Evolutionary conservation across 352 stramenopile genomes (phyloP).

Genomic region (Aphanomyces astaci): DNA sequence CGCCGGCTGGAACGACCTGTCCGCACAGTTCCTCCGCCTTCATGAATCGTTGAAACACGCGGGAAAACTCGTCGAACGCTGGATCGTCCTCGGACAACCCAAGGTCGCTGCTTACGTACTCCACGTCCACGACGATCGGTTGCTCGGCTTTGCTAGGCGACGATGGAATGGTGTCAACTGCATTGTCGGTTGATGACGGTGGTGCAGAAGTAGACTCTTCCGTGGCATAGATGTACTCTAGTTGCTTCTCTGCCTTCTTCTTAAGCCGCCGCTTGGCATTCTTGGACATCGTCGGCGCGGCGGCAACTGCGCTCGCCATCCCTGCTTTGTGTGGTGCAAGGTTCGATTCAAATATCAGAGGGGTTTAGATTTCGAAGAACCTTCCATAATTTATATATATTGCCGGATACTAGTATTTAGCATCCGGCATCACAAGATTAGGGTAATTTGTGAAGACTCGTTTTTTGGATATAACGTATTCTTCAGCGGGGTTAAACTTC

Average conservation of each 20-base stretch:
- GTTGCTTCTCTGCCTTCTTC: constrained; percentile 74
- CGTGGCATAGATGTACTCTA: constrained; percentile 26
- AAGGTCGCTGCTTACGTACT: constrained; percentile 76
- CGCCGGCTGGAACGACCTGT: constrained; percentile 37
- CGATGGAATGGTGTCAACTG: constrained; percentile 4
- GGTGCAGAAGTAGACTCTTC: not conserved
- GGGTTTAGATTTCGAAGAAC: constrained; percentile 16
- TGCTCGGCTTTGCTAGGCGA: not conserved
- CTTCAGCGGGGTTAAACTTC: too few species aligned
- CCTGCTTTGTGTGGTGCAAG: constrained; percentile 11
- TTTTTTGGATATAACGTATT: too few species aligned
- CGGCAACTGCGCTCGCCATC: constrained; percentile 11
- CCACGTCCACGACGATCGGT: constrained; percentile 49
- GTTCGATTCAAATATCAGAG: constrained; percentile 6
- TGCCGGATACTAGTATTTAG: not conserved
- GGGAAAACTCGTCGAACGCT: constrained; percentile 77
- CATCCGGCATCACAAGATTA: not conserved
- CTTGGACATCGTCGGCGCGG: constrained; percentile 49
- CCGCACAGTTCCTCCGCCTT: constrained; percentile 74
- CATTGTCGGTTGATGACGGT: not conserved
- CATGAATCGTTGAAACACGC: constrained; percentile 82
- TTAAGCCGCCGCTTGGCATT: constrained; percentile 73
- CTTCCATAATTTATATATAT: not conserved
- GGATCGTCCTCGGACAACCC: constrained; percentile 52
- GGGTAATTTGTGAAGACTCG: too few species aligned